Evolutionary conservation across 805 yeast species (phyloP), one percentile per base, ranked within the genome.

Genomic region (Candida suzukii): DNA sequence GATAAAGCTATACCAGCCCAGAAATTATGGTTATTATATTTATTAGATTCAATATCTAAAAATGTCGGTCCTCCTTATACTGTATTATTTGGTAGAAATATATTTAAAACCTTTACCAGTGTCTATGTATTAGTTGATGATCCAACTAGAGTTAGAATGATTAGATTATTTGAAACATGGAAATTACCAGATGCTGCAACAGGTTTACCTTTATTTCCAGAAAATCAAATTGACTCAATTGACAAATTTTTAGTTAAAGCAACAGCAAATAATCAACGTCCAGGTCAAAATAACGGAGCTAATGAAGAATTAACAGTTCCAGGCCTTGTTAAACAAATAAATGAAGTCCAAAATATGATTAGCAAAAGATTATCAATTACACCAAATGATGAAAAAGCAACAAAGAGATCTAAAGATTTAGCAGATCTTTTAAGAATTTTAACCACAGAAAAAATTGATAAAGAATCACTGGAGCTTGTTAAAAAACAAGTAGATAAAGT

Each of bases 41-140:
- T 91, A 36, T 63, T 93, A 42, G 98, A 93, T 60, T 88, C 97
- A 16, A 84, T 93, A 37, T 84, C 91, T 64, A 93, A 93, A 61
- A 86, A 82, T 53, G 81, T 87, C 26, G 96, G 97, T 9, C 74
- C 80, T 46, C 97, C 98, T 2, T 93, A 91, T 59, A 85, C 88
- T n/a, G 70, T 79, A 7, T 60, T 85, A 39, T 78, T 93, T 57
- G 82, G 90, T 40, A 70, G 77, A 48, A 79, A 80, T 47, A 64
- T 88, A 37, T 83, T 74, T 63, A 75, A 73, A 49, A 66, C 85
- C 3, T 91, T 83, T 61, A 79, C 84, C 21, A 79, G 77, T 46
- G 81, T 88, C 2, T 93, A 85, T 57, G 73, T 86, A n/a, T 65
- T 82, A 41, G 91, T 86, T 31, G 82, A 79, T 52, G 95, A 87